These are phyloP conservation scores for Lasiodiplodia sp. DNA, from an alignment of 2,329 filamentous ascomycete genomes.

Conservation along the genomic window DNA sequence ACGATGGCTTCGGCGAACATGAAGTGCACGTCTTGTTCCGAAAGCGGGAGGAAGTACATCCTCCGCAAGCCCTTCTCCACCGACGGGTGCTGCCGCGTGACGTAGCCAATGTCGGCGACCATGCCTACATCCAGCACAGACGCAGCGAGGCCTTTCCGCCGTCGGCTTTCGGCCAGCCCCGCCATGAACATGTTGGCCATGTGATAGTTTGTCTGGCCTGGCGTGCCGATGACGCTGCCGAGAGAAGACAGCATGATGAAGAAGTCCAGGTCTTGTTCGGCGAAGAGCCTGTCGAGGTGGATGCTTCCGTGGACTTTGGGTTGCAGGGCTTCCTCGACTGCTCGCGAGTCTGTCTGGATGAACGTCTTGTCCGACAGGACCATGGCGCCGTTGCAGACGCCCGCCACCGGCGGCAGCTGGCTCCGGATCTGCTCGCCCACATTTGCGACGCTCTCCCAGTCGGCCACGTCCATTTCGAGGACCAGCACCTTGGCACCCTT, in stretches of 20 bases:
- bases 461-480: not conserved
- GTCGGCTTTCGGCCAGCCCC: constrained; percentile 33
- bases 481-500: constrained; percentile 16
- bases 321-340: not conserved
- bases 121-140: constrained; percentile 14
- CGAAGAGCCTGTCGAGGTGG: constrained; percentile 34
- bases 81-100: constrained; percentile 32
- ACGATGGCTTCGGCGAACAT: constrained; percentile 61
- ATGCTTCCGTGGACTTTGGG: constrained; percentile 42
- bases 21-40: constrained; percentile 60
- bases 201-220: constrained; percentile 41
- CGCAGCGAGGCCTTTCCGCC: constrained; percentile 32
- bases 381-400: constrained; percentile 20
- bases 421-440: too few relatives aligned
- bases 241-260: constrained; percentile 38
- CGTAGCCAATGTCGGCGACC: constrained; percentile 31
- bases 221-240: constrained; percentile 30
- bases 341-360: constrained; percentile 33
- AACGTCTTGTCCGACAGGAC: constrained; percentile 6
- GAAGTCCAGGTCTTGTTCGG: constrained; percentile 36
- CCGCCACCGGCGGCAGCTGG: constrained; percentile 32
- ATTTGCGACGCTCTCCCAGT: too few relatives aligned
- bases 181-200: constrained; percentile 60
- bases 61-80: constrained; percentile 29
- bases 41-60: constrained; percentile 43